Conservation (phyloP, 192 early-diverging fungal species). For the Phlyctochytrium bullatum region DNA sequence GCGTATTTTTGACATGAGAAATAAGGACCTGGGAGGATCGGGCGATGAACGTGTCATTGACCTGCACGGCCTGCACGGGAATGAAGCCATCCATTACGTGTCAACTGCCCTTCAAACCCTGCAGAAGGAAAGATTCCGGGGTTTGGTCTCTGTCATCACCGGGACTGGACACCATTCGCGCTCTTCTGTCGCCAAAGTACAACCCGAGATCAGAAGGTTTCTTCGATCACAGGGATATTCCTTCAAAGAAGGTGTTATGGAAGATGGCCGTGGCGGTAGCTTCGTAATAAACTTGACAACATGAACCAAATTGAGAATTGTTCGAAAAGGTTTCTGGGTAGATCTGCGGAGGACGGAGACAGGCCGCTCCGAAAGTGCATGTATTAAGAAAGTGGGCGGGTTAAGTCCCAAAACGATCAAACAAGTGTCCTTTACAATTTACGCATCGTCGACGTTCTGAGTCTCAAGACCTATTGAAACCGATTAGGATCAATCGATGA, state of each 20-base stretch:
- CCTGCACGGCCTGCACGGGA: slow-evolving; percentile 52
- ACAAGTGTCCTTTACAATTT: neutral
- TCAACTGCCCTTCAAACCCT: slow-evolving; percentile 24
- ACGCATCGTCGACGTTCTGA: slow-evolving; percentile 32
- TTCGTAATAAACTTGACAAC: slow-evolving; percentile 21
- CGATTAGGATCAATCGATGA: neutral
- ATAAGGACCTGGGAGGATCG: slow-evolving; percentile 8
- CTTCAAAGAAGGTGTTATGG: slow-evolving; percentile 37
- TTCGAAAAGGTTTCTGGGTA: neutral
- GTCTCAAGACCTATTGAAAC: slow-evolving; percentile 34
- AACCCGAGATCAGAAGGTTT: slow-evolving; percentile 37
- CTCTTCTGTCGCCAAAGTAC: slow-evolving; percentile 36
- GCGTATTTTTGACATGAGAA: slow-evolving; percentile 40
- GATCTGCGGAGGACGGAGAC: neutral
- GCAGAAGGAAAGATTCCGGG: slow-evolving; percentile 23
- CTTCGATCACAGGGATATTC: slow-evolving; percentile 19
- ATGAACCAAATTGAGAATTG: neutral
- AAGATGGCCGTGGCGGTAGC: slow-evolving; percentile 44
- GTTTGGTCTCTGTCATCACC: slow-evolving; percentile 39
- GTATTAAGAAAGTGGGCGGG: neutral
- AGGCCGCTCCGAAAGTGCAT: neutral
- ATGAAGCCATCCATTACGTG: slow-evolving; percentile 42
- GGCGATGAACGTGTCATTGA: slow-evolving; percentile 33
- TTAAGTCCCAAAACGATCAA: neutral
- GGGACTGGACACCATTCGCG: slow-evolving; percentile 51